These are phyloP conservation scores for Kwoniella sp. DNA, from an alignment of 768 basidiomycete species.

Conservation along the genomic window DNA sequence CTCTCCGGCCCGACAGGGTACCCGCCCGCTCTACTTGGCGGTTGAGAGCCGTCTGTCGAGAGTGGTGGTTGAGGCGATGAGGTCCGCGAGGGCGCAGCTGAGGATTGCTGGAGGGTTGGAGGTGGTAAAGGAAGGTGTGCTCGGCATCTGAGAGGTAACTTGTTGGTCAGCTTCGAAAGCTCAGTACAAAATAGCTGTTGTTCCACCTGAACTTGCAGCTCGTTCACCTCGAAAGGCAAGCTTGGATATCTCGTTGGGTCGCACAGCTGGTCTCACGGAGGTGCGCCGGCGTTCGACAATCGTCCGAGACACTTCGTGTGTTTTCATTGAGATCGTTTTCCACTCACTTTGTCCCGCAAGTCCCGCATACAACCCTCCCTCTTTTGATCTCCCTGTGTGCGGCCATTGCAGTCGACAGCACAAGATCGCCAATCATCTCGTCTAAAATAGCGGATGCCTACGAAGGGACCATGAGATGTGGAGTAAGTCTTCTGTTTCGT, in stretches of 20 bases:
- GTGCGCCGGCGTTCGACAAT: too few species aligned
- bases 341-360: slow-evolving; percentile 36
- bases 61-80: slow-evolving; percentile 19
- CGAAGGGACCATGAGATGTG: neutral
- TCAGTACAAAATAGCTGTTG: too few species aligned
- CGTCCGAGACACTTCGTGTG: neutral
- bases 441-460: slow-evolving; percentile 38
- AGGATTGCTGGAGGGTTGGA: slow-evolving; percentile 7
- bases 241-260: too few species aligned
- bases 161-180: neutral
- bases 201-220: too few species aligned
- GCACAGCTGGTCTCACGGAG: too few species aligned
- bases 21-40: slow-evolving; percentile 25
- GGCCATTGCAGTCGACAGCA: slow-evolving; percentile 34
- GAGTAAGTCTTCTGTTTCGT: neutral
- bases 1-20: slow-evolving; percentile 45
- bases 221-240: too few species aligned
- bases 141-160: slow-evolving; percentile 31
- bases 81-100: slow-evolving; percentile 19
- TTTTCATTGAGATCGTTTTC: neutral
- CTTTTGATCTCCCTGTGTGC: slow-evolving; percentile 48
- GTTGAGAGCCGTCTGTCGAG: neutral
- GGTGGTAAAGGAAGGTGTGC: slow-evolving; percentile 30
- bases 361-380: slow-evolving; percentile 32
- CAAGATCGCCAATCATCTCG: slow-evolving; percentile 39